phyloP scores from a whole-genome alignment of 177 flowering plant species.

The Telopea speciosissima region DNA sequence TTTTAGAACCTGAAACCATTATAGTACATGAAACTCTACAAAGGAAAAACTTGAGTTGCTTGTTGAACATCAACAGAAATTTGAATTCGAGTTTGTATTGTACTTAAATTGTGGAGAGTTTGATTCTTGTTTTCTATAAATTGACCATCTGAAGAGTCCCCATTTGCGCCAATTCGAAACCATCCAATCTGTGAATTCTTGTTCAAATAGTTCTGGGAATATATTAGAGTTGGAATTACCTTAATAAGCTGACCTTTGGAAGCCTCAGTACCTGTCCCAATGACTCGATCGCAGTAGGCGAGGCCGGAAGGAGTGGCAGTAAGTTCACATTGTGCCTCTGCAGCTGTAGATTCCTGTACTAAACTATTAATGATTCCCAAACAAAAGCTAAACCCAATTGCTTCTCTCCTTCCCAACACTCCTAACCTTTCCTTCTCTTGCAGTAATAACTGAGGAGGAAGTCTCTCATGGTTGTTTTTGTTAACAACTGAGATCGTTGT shows the following conservation, averaged over 20 bases:
- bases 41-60: neutral
- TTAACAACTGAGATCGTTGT: neutral
- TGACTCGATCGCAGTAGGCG: slow-evolving; percentile 59
- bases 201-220: neutral
- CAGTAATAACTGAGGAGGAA: neutral
- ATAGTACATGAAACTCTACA: neutral
- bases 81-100: too few species aligned
- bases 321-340: slow-evolving; percentile 36
- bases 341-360: slow-evolving; percentile 1
- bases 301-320: slow-evolving; percentile 69
- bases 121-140: too few species aligned
- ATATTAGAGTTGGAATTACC: slow-evolving; percentile 29
- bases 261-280: slow-evolving; percentile 66
- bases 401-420: slow-evolving; percentile 14
- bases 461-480: neutral
- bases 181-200: neutral
- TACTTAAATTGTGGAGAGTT: too few species aligned
- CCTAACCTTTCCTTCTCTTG: neutral
- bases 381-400: slow-evolving; percentile 8
- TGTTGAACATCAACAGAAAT: too few species aligned
- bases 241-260: slow-evolving; percentile 75
- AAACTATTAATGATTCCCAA: slow-evolving; percentile 8
- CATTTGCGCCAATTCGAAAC: too few species aligned
- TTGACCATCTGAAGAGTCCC: too few species aligned
- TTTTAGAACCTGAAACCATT: neutral